These are phyloP conservation scores for Ilex aquifolium DNA, from an alignment of 257 asterid species.

Conservation along the genomic window DNA sequence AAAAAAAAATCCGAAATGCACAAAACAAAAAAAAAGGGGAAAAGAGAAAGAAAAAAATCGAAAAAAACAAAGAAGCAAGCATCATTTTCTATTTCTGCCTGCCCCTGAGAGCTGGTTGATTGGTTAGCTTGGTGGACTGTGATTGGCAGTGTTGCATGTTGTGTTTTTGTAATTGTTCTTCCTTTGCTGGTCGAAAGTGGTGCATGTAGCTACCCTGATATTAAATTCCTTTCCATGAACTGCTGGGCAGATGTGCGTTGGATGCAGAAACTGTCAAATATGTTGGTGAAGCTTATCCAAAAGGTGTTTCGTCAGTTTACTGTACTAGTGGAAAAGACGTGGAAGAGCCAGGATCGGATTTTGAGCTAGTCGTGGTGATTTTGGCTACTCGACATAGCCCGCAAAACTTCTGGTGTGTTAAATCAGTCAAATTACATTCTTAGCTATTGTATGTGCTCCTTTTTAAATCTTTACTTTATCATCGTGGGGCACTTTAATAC, in stretches of 20 bases:
- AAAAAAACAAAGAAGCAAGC: too few species aligned
- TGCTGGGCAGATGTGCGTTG: slow-evolving; percentile 55
- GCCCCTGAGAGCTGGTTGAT: too few species aligned
- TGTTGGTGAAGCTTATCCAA: slow-evolving; percentile 83
- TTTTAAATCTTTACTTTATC: background rate
- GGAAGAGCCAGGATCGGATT: slow-evolving; percentile 78
- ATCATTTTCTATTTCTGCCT: too few species aligned
- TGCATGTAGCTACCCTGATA: background rate
- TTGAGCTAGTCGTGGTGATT: slow-evolving; percentile 89
- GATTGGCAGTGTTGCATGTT: background rate
- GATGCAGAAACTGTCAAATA: slow-evolving; percentile 83
- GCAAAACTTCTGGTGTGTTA: slow-evolving; percentile 82
- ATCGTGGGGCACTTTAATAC: too few species aligned
- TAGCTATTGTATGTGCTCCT: slow-evolving; percentile 2
- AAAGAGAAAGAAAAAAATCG: too few species aligned
- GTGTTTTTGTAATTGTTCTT: background rate
- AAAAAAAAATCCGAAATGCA: too few species aligned
- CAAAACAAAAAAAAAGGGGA: too few species aligned
- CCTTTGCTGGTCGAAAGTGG: too few species aligned
- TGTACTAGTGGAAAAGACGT: slow-evolving; percentile 74
- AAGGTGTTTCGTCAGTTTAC: slow-evolving; percentile 83
- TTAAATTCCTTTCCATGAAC: slow-evolving; percentile 6
- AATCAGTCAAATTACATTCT: slow-evolving; percentile 5
- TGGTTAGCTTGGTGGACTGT: background rate
- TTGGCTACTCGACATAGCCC: slow-evolving; percentile 92